These are phyloP conservation scores for Niebla homalea DNA, from an alignment of 495 filamentous ascomycete species.

Conservation along the genomic window DNA sequence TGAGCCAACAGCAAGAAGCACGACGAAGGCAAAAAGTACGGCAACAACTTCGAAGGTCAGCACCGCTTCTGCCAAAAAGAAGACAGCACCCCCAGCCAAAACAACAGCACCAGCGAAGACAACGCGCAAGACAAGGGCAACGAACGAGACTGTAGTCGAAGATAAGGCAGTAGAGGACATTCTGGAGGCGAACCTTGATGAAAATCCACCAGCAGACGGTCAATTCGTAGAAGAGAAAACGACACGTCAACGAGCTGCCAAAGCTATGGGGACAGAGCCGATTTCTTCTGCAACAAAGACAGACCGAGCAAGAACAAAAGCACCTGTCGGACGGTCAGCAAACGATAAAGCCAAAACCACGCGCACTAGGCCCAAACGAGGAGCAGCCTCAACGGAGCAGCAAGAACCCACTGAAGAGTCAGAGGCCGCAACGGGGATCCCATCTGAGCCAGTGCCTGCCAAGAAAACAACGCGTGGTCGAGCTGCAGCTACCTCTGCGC, in stretches of 20 bases:
- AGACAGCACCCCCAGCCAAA: not conserved
- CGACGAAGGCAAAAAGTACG: conserved; percentile 10
- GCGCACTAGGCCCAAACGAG: conserved; percentile 9
- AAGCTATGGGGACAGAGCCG: not conserved
- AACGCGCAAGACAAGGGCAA: conserved; percentile 7
- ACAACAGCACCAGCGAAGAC: not conserved
- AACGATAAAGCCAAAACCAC: conserved; percentile 6
- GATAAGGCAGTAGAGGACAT: not conserved
- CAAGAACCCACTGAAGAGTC: not conserved
- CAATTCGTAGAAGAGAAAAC: not conserved
- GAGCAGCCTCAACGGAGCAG: not conserved
- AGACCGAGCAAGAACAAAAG: conserved; percentile 19
- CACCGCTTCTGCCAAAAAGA: conserved; percentile 9
- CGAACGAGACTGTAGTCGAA: not conserved
- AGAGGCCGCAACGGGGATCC: not conserved
- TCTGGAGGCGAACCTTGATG: not conserved
- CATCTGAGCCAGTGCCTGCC: not conserved
- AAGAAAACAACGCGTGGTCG: conserved; percentile 14
- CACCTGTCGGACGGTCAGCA: not conserved
- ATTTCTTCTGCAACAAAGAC: conserved; percentile 3
- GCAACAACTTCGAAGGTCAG: conserved; percentile 11
- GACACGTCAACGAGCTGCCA: not conserved
- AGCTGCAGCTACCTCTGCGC: conserved; percentile 3
- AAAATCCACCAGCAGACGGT: not conserved
- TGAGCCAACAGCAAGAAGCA: conserved; percentile 1